Evolutionary conservation across 305 asterid genomes (phyloP), one percentile per base, ranked within the genome.

Genomic region (Fraxinus baroniana): DNA sequence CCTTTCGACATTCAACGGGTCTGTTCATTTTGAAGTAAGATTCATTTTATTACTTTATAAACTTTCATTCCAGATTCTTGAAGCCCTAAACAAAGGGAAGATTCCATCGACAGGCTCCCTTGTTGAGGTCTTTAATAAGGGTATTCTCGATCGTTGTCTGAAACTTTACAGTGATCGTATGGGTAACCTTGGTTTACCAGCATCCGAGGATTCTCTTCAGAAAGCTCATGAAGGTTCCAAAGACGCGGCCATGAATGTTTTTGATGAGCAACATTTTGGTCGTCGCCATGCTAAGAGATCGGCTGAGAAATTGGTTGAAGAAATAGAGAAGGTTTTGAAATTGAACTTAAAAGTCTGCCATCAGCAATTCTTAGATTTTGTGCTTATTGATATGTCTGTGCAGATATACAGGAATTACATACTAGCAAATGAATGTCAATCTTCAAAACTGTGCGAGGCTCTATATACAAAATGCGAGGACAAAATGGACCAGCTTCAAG

Each of bases 51-150:
- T 46, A 68, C 75, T 49, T 79, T 57, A 44, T 76, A 39, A 70
- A 73, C 89, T 82, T 80, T 60, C 79, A 35, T 86, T 84, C 84
- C 90, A 96, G 99, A 96, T 96, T 83, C 98, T 96, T 15, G 98
- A 94, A 80, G 98, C 99, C 82, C 91, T 96, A 89, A 96, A 96
- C 88, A 94, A 96, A 91, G 99, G 99, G 87, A 98, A 94, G 89
- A 96, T 96, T 88, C 99, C 99, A 78, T 90, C 99, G 52, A 96
- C 98, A 44, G 99, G 99, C 64, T 96, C 98, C 57, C 98, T 96
- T 74, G 99, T 96, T 83, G 99, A 96, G 93, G 89, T 93, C 74
- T 96, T 96, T 86, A 96, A 96, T 83, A 96, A 94, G 92, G 94
- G 90, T 73, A 93, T 94, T 86, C 89, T 93, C 44, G 98, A 94